These are phyloP conservation scores for Babesia ovata DNA, from an alignment of 169 alveolate genomes.

Conservation along the genomic window DNA sequence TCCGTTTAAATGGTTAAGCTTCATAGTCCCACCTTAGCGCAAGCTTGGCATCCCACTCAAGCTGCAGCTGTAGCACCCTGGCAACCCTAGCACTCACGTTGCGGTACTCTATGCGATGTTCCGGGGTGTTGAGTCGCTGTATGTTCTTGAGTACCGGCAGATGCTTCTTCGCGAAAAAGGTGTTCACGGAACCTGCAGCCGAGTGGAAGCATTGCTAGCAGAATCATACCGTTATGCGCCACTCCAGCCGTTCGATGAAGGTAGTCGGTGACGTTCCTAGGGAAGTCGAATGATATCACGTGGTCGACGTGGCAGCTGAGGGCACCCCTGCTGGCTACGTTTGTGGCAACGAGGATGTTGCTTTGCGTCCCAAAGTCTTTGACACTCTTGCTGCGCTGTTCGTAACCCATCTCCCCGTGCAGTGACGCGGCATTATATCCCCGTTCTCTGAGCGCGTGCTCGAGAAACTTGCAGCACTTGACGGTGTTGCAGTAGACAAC, in stretches of 20 bases:
- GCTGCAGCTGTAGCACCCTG: constrained; percentile 46
- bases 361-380: constrained; percentile 10
- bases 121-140: constrained; percentile 30
- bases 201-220: not conserved
- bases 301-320: constrained; percentile 15
- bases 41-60: constrained; percentile 38
- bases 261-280: constrained; percentile 49
- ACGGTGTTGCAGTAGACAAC: constrained; percentile 58
- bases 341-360: constrained; percentile 56
- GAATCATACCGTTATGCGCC: constrained; percentile 11
- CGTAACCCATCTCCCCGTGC: constrained; percentile 68
- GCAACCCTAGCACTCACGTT: constrained; percentile 50
- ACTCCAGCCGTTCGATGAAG: constrained; percentile 40
- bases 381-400: constrained; percentile 44
- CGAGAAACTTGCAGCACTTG: constrained; percentile 61
- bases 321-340: constrained; percentile 44
- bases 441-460: constrained; percentile 45
- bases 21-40: constrained; percentile 10
- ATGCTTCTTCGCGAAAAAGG: constrained; percentile 51
- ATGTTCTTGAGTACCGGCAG: constrained; percentile 49
- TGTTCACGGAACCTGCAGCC: constrained; percentile 24
- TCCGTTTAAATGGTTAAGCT: not conserved
- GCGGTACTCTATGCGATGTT: constrained; percentile 43
- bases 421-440: constrained; percentile 40
- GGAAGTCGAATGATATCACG: constrained; percentile 64